These are phyloP conservation scores for Dendrobium officinale DNA, from an alignment of 106 monocot species.

Conservation along the genomic window DNA sequence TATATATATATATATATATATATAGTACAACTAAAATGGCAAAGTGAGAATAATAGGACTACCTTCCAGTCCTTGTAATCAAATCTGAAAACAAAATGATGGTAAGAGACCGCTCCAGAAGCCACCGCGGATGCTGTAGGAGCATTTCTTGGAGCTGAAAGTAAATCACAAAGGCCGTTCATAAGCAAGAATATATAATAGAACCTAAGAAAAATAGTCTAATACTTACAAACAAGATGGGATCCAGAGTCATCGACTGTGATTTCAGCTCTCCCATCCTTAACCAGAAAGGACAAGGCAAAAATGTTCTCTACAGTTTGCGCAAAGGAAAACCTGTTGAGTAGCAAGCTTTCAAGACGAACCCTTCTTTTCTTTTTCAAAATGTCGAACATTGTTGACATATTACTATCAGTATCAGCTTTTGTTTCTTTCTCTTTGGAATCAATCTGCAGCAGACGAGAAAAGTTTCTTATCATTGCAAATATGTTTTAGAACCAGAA, in stretches of 20 bases:
- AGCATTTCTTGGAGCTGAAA: slow-evolving; percentile 72
- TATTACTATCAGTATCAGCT: slow-evolving; percentile 78
- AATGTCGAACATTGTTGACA: slow-evolving; percentile 72
- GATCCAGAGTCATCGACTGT: slow-evolving; percentile 31
- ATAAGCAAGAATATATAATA: neutral
- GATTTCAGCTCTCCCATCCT: slow-evolving; percentile 79
- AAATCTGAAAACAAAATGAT: slow-evolving; percentile 88
- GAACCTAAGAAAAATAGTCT: neutral
- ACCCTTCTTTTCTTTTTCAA: slow-evolving; percentile 50
- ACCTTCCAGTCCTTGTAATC: slow-evolving; percentile 97
- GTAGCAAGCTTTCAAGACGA: slow-evolving; percentile 49
- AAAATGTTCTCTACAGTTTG: slow-evolving; percentile 88
- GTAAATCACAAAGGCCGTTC: neutral
- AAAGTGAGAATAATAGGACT: neutral
- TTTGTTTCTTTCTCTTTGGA: slow-evolving; percentile 26
- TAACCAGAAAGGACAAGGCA: slow-evolving; percentile 73
- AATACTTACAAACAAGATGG: slow-evolving; percentile 59
- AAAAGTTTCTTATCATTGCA: neutral
- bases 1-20: too few relatives aligned
- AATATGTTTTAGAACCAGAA: neutral
- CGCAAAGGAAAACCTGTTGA: slow-evolving; percentile 67
- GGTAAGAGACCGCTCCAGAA: slow-evolving; percentile 61
- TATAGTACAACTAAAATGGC: too few relatives aligned
- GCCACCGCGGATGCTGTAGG: slow-evolving; percentile 61
- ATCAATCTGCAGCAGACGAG: slow-evolving; percentile 32